These are phyloP conservation scores for Ensete glaucum DNA, from an alignment of 176 grass and related monocot species.

Conservation along the genomic window DNA sequence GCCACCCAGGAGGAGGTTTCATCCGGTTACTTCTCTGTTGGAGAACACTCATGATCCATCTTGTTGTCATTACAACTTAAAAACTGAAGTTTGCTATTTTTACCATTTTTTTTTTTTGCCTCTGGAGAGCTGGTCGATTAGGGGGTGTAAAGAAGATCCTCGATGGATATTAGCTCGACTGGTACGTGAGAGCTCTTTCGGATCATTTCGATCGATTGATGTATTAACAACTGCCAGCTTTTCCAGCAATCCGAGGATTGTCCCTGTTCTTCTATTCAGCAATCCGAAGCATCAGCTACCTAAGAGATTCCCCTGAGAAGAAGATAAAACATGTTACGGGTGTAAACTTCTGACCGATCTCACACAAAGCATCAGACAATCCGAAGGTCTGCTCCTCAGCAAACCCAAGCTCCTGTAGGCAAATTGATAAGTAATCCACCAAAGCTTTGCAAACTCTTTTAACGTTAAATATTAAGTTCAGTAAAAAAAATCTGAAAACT, in stretches of 20 bases:
- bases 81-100: constrained; percentile 20
- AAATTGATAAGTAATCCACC: background rate
- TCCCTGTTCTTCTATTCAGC: constrained; percentile 17
- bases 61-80: background rate
- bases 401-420: constrained; percentile 15
- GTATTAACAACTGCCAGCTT: constrained; percentile 1
- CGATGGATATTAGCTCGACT: constrained; percentile 5
- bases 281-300: constrained; percentile 20
- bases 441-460: too few species aligned
- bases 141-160: constrained; percentile 11
- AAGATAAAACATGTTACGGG: constrained; percentile 15
- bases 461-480: too few species aligned
- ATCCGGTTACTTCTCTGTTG: background rate
- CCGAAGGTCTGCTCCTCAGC: constrained; percentile 5
- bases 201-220: constrained; percentile 10
- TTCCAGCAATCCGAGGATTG: constrained; percentile 14
- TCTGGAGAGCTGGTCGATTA: constrained; percentile 2
- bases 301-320: constrained; percentile 24
- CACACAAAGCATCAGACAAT: constrained; percentile 14
- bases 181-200: constrained; percentile 8
- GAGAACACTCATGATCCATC: background rate
- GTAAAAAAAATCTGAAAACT: too few species aligned
- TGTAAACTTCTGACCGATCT: constrained; percentile 14
- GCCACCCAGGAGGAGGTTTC: constrained; percentile 1
- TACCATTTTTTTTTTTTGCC: constrained; percentile 4